Evolutionary conservation across 2,329 filamentous ascomycete genomes (phyloP), one percentile per base, ranked within the genome.

Genomic region (Claviceps sp.): DNA sequence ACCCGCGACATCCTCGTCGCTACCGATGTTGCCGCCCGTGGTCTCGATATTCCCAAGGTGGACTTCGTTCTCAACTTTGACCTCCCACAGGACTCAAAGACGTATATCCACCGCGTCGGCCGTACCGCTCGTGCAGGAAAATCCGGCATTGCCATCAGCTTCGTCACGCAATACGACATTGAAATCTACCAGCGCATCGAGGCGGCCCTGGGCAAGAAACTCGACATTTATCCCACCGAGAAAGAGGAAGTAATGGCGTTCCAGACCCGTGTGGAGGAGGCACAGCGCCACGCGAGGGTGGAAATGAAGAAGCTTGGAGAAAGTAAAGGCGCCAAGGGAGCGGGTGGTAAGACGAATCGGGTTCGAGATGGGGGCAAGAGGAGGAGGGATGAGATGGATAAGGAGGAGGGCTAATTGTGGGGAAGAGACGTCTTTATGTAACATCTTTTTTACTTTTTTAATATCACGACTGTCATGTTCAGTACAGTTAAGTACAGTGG

Each of bases 11-110:
- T 98, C 40, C 78, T 98, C 4, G 86, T 96, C 3, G 89, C 89
- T 11, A 96, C 90, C 0, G 90, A 96, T 65, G 88, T 96, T n/a
- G 90, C 90, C 1, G 87, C 90, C 1, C 83, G 90, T 64, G 91
- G 90, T 75, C 75, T 96, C 6, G 90, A 96, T 72, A 95, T 96
- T 46, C 89, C 89, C 13, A 85, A 81, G n/a, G 89, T 96, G 13
- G 88, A 95, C 57, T 71, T 91, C 0, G 87, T 96, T 2, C 66
- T 95, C 57, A 95, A 95, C 68, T 86, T 83, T 58, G 89, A 95
- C 61, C 70, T 95, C 2, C 88, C 89, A 0, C 78, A 82, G 29
- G 88, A 94, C 67, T 86, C 80, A 60, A 94, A 95, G 68, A 95
- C 89, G 0, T 95, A 95, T 60, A 85, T 95, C 36, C 89, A 95